Evolutionary conservation across 2,329 filamentous ascomycete genomes (phyloP).

Genomic region (Penicillium brasilianum): DNA sequence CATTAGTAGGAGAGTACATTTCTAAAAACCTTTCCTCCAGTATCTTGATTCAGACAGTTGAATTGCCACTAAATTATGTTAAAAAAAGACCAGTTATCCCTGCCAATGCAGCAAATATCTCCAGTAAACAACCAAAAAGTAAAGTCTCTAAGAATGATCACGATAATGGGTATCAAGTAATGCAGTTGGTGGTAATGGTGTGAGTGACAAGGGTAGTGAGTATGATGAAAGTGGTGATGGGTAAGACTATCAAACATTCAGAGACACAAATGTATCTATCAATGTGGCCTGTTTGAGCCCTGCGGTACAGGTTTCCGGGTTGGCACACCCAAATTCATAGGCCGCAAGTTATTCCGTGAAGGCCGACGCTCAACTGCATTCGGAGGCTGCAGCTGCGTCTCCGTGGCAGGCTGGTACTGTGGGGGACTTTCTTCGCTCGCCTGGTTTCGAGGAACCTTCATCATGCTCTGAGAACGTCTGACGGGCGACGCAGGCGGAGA

Average conservation of each 20-base stretch:
- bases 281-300: slow-evolving; percentile 18
- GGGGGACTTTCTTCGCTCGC: slow-evolving; percentile 39
- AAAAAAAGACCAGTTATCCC: background rate
- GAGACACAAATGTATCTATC: background rate
- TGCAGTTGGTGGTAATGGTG: slow-evolving; percentile 12
- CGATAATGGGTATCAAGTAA: slow-evolving; percentile 19
- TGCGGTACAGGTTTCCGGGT: slow-evolving; percentile 45
- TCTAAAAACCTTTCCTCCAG: background rate
- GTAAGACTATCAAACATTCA: background rate
- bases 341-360: slow-evolving; percentile 33
- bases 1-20: background rate
- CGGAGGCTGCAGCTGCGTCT: slow-evolving; percentile 20
- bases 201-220: background rate
- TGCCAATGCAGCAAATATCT: background rate
- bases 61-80: background rate
- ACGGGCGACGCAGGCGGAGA: slow-evolving; percentile 40
- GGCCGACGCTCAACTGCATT: slow-evolving; percentile 26
- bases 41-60: too few relatives aligned
- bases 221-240: too few relatives aligned
- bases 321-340: slow-evolving; percentile 46
- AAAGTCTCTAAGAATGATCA: slow-evolving; percentile 2
- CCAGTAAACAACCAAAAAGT: background rate
- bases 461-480: slow-evolving; percentile 39
- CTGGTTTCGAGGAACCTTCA: slow-evolving; percentile 36
- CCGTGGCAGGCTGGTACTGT: slow-evolving; percentile 37